Conservation (phyloP, 163 green algal species). For the Chlamydomonas reinhardtii region DNA sequence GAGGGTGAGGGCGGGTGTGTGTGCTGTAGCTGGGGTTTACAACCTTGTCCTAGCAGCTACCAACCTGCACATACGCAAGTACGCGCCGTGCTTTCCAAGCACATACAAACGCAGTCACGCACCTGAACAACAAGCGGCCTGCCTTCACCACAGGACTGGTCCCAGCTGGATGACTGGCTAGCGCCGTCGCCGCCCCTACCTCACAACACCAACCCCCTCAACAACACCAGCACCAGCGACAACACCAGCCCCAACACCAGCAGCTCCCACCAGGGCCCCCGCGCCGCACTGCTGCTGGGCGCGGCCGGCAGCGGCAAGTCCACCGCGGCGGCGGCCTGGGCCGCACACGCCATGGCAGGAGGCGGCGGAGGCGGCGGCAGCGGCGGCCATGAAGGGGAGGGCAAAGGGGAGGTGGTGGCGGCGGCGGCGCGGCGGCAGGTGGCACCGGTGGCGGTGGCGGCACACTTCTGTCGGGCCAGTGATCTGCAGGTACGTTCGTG, state of each 20-base stretch:
- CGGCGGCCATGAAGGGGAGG: background rate
- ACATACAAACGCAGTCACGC: too few species aligned
- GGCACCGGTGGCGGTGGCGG: background rate
- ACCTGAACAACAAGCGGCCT: too few species aligned
- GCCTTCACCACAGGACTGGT: too few species aligned
- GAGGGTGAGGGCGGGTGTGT: too few species aligned
- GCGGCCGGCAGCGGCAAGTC: constrained; percentile 15
- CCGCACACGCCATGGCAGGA: background rate
- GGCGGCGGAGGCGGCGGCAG: background rate
- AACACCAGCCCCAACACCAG: too few species aligned
- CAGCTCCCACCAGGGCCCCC: background rate
- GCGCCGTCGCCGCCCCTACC: background rate
- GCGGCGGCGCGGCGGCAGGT: background rate
- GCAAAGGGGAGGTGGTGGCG: background rate
- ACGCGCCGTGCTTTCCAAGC: too few species aligned
- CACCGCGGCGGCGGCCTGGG: background rate
- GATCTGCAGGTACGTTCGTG: constrained; percentile 6
- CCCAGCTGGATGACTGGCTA: constrained; percentile 5
- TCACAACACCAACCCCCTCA: too few species aligned
- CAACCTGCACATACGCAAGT: too few species aligned
- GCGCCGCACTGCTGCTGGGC: constrained; percentile 15
- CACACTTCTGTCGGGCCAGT: constrained; percentile 16
- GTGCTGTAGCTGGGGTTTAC: too few species aligned
- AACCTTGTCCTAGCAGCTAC: too few species aligned
- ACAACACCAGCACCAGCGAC: too few species aligned